Conservation (phyloP, 176 grass and related monocot genomes). For the Aegilops umbellulata region DNA sequence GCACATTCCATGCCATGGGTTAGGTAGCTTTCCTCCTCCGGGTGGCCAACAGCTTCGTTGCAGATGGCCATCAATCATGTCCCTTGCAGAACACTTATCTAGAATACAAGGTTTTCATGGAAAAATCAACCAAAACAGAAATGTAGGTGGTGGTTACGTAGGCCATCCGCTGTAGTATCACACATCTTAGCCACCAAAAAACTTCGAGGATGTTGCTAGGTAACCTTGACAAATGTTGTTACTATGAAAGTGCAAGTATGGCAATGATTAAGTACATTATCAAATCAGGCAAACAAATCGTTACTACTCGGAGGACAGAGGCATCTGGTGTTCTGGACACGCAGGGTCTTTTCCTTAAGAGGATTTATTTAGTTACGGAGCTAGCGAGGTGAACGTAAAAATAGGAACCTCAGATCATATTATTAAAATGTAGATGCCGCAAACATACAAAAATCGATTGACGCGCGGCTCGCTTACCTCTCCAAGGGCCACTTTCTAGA, state of each 20-base stretch:
- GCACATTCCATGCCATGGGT: background rate
- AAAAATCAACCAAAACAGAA: too few species aligned
- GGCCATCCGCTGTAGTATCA: background rate
- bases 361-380: background rate
- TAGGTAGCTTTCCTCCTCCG: background rate
- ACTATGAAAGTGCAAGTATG: too few species aligned
- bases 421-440: background rate
- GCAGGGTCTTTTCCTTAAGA: too few species aligned
- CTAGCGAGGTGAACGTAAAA: background rate
- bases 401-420: background rate
- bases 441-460: background rate
- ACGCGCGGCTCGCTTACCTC: background rate
- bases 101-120: background rate
- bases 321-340: too few species aligned
- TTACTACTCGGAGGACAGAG: too few species aligned
- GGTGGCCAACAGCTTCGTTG: too few species aligned
- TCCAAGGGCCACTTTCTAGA: slow-evolving; percentile 4
- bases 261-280: too few species aligned
- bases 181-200: background rate
- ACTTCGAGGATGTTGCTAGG: too few species aligned
- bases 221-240: too few species aligned
- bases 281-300: too few species aligned
- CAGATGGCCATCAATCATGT: background rate
- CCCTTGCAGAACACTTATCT: background rate
- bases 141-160: background rate